A percentile compares a stretch with the other conserved stretches of the same genome.
Conservation (phyloP, 148 eudicot genomes). For the Polygonum aviculare region DNA sequence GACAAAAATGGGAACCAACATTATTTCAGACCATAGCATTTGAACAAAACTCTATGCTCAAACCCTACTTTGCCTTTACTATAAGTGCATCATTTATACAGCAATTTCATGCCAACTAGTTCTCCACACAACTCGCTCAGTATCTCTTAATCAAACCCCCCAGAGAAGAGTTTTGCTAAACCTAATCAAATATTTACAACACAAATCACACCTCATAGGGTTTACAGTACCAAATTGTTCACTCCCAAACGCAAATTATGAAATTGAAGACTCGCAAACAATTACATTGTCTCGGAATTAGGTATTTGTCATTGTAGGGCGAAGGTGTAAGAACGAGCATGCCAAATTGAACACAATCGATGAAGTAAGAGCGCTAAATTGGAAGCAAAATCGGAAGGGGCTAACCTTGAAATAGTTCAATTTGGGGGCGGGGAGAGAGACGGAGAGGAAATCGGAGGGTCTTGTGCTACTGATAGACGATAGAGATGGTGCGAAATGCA, state of each 20-base stretch:
- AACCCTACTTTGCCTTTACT: neutral
- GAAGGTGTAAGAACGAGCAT: neutral
- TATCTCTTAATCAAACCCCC: neutral
- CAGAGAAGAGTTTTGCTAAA: neutral
- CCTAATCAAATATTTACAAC: too few species aligned
- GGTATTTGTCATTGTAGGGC: neutral
- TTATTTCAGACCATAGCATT: neutral
- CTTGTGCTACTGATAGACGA: neutral
- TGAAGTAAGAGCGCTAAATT: neutral
- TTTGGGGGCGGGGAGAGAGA: slow-evolving; percentile 5
- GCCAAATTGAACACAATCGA: neutral
- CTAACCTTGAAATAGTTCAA: slow-evolving; percentile 10
- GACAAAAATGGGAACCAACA: neutral
- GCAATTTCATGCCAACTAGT: neutral
- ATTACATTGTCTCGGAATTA: neutral
- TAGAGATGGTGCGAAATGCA: neutral
- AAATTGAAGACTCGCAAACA: neutral
- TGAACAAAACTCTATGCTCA: neutral
- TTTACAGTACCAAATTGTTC: neutral
- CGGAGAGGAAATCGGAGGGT: slow-evolving; percentile 18
- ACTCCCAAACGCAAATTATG: neutral
- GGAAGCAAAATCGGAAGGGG: neutral
- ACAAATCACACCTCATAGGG: neutral
- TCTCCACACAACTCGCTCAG: neutral
- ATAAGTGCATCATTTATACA: neutral